Evolutionary conservation across 2,329 filamentous ascomycete genomes (phyloP).

Genomic region (Aspergillus sp.): DNA sequence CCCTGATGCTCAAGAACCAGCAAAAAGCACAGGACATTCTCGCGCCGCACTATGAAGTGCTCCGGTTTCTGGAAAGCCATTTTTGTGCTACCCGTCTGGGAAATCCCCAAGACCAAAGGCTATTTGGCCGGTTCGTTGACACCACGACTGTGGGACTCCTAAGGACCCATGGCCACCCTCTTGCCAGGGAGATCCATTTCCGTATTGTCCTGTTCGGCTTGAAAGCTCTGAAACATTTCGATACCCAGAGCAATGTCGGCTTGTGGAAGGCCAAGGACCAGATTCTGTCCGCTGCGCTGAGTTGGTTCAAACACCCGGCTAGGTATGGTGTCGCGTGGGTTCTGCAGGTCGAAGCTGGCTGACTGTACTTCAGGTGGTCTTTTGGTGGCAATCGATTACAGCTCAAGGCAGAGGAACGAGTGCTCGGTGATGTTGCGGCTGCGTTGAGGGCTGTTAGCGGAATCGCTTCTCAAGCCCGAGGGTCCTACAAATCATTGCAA

Average conservation of each 20-base stretch:
- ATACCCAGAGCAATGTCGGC: constrained; percentile 51
- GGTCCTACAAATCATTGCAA: constrained; percentile 57
- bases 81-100: constrained; percentile 88
- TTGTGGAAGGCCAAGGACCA: constrained; percentile 83
- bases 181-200: constrained; percentile 86
- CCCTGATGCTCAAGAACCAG: constrained; percentile 62
- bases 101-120: constrained; percentile 67
- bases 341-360: too few species aligned
- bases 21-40: constrained; percentile 73
- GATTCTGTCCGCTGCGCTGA: constrained; percentile 73
- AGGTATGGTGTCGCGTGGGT: constrained; percentile 40
- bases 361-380: constrained; percentile 57
- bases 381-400: constrained; percentile 92
- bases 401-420: constrained; percentile 79
- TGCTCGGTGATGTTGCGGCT: constrained; percentile 64
- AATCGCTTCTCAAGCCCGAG: constrained; percentile 43
- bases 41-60: constrained; percentile 71
- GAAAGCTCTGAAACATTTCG: constrained; percentile 64
- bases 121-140: constrained; percentile 73
- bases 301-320: constrained; percentile 77
- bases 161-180: constrained; percentile 64
- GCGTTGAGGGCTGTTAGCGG: constrained; percentile 56
- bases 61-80: constrained; percentile 88
- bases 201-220: constrained; percentile 77
- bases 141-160: constrained; percentile 68